A percentile compares a stretch with the other conserved stretches of the same genome.
Conservation (phyloP, 257 asterid genomes). For the Solanum stenotomum region DNA sequence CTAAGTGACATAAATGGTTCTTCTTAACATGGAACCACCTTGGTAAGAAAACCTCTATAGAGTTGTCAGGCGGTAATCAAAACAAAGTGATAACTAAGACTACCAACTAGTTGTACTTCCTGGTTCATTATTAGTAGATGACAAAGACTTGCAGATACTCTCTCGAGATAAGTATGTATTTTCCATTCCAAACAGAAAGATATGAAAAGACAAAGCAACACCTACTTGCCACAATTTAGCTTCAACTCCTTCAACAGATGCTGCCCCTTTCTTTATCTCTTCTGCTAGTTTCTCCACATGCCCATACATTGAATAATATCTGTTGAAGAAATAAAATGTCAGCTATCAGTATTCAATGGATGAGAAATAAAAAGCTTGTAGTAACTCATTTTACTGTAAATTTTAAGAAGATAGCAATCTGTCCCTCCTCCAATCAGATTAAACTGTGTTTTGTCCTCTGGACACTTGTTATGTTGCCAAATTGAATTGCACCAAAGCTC, state of each 20-base stretch:
- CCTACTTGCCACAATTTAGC: constrained; percentile 72
- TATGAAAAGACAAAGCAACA: constrained; percentile 4
- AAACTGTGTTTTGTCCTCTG: neutral
- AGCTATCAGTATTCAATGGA: neutral
- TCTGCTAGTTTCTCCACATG: constrained; percentile 81
- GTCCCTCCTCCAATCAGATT: neutral
- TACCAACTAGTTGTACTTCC: neutral
- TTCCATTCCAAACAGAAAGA: neutral
- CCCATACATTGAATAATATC: constrained; percentile 73
- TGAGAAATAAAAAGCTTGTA: neutral
- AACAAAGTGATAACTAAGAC: neutral
- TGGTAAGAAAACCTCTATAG: neutral
- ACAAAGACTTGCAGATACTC: neutral
- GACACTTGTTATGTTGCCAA: neutral
- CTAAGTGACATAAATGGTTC: neutral
- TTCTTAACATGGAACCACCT: neutral
- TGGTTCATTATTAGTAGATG: neutral
- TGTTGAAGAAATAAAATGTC: neutral
- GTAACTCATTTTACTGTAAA: neutral
- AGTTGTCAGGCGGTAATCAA: neutral
- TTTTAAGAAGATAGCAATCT: neutral
- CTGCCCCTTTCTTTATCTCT: constrained; percentile 64
- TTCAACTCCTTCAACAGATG: constrained; percentile 73
- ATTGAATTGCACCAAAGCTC: neutral
- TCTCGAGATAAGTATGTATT: neutral